Evolutionary conservation across 164 flowering plant species (phyloP).

Genomic region (Piper betle): DNA sequence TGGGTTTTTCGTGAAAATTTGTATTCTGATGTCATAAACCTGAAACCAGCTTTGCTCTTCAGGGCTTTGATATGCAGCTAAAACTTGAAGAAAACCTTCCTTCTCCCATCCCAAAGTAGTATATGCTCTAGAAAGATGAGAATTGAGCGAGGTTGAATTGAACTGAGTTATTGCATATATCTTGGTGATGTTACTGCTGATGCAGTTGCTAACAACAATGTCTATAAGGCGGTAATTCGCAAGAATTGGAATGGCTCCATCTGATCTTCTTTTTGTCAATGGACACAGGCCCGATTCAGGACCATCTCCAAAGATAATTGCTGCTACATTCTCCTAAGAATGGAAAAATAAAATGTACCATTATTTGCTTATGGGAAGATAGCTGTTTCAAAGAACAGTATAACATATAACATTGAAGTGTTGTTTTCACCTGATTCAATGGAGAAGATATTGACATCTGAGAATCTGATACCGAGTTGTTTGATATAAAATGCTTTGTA

Average conservation of each 20-base stretch:
- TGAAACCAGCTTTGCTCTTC: slow-evolving; percentile 67
- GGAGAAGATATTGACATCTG: slow-evolving; percentile 22
- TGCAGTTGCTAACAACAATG: slow-evolving; percentile 78
- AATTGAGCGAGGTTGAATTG: slow-evolving; percentile 84
- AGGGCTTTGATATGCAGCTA: slow-evolving; percentile 74
- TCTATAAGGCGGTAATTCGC: slow-evolving; percentile 80
- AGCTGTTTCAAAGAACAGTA: background rate
- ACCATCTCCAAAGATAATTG: slow-evolving; percentile 65
- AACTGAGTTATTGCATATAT: slow-evolving; percentile 78
- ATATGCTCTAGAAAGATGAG: slow-evolving; percentile 70
- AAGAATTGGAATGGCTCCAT: slow-evolving; percentile 66
- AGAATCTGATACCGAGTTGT: slow-evolving; percentile 18
- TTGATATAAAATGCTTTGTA: slow-evolving; percentile 14
- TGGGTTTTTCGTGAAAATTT: background rate
- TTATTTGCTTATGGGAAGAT: background rate
- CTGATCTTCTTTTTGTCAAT: slow-evolving; percentile 60
- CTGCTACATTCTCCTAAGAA: slow-evolving; percentile 48
- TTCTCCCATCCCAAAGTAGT: slow-evolving; percentile 35
- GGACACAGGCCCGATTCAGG: slow-evolving; percentile 54
- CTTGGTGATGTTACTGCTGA: slow-evolving; percentile 61
- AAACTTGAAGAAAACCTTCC: slow-evolving; percentile 63
- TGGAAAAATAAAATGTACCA: background rate
- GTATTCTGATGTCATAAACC: slow-evolving; percentile 15
- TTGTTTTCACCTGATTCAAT: slow-evolving; percentile 21
- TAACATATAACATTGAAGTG: background rate